Percentiles rank a stretch among this genome's conserved stretches.
phyloP scores from a whole-genome alignment of 208 protist species.

The Trichomonas tenax region DNA sequence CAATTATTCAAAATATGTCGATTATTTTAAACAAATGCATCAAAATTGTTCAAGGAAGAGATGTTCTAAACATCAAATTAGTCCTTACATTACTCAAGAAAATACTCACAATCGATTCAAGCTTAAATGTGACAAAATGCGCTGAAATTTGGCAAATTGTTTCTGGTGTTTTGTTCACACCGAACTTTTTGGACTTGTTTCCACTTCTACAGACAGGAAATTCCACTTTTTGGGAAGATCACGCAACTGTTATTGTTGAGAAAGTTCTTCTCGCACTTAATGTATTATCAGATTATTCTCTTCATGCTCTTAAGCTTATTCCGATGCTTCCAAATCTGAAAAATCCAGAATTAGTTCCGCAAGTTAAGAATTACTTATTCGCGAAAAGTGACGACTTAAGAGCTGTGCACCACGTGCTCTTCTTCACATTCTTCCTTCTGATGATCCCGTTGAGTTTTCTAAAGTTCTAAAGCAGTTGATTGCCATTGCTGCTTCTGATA shows the following conservation, averaged over 20 bases:
- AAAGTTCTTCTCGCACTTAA: not conserved
- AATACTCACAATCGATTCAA: not conserved
- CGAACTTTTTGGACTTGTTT: not conserved
- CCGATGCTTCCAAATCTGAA: not conserved
- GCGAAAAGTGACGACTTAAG: not conserved
- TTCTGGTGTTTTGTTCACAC: not conserved
- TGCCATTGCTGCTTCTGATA: not conserved
- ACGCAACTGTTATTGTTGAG: not conserved
- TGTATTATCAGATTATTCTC: not conserved
- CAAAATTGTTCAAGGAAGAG: not conserved
- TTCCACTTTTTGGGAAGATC: not conserved
- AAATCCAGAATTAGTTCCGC: not conserved
- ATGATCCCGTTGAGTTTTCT: not conserved
- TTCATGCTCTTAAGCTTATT: not conserved
- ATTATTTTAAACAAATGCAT: not conserved
- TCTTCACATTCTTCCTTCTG: not conserved
- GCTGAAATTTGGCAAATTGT: not conserved
- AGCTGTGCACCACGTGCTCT: not conserved
- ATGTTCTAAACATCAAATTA: not conserved
- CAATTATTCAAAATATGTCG: not conserved
- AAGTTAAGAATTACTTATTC: not conserved
- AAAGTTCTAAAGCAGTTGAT: not conserved
- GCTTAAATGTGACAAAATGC: not conserved
- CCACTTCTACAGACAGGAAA: not conserved
- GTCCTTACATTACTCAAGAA: not conserved